Base-by-base conservation (phyloP, 2,329 filamentous ascomycete genomes). In the Pseudogymnoascus sp. region DNA sequence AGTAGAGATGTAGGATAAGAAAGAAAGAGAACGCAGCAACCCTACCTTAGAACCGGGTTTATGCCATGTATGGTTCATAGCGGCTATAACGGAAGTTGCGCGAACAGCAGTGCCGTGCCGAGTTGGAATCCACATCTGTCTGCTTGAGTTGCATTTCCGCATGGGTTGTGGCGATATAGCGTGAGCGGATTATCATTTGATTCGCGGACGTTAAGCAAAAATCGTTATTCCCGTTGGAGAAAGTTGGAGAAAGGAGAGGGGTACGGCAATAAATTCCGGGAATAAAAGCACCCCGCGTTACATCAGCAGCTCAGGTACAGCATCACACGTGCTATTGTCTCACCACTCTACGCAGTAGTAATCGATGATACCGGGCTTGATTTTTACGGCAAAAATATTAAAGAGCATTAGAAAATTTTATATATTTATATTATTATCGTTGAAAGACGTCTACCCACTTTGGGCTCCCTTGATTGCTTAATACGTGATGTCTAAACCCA, bases 51-150 rank as follows among this genome's bases (percentile, higher is more conserved):
- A 55, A 9, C 27, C 27, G 48, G 48, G 8, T 18, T 55, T 21
- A 55, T 13, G 7, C 40, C 8, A 25, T 33, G 9, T 5, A 31
- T 13, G 10, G 48, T 55, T 21, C 29, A 35, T 12, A 55, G 15
- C 48, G 48, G 48, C 48, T 55, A 55, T 55, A 55, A 55, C 48
- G 48, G 48, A 55, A 55, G n/a, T 55, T 55, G 48, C 29, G 48
- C 48, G 48, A 55, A 33, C n/a, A 12, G 48, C 48, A 29, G 8
- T 55, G 48, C 48, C 48, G 48, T 55, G 48, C 48, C 48, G 48
- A 55, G 48, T 55, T 55, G 10, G 7, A 55, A 55, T 55, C 48
- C 48, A 55, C 48, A 55, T 21, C 48, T 33, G 8, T 33, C 15
- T 55, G 48, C 29, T 21, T 21, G 29, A 55, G 48, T 55, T 33